Percentiles rank a stretch among this genome's conserved stretches.
Evolutionary conservation across 2,329 filamentous ascomycete genomes (phyloP).

Genomic region (Pestalotiopsis sp.): DNA sequence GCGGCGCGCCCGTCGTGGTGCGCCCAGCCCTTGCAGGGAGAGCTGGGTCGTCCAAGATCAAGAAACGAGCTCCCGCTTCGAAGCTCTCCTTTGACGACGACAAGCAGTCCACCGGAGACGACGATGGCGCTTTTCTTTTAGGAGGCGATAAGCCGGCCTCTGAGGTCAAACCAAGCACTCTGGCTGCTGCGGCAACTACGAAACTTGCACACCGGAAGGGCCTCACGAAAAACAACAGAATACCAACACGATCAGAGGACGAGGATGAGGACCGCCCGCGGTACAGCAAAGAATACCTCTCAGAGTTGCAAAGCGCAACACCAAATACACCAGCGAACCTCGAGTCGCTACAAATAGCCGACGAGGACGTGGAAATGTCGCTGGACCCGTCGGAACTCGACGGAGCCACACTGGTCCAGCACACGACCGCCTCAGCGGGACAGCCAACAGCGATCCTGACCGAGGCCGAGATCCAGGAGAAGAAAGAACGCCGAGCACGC

Average conservation of each 20-base stretch:
- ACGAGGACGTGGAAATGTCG: conserved; percentile 50
- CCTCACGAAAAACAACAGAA: conserved; percentile 45
- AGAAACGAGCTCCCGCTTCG: conserved; percentile 67
- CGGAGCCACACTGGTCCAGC: conserved; percentile 65
- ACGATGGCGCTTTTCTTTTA: conserved; percentile 44
- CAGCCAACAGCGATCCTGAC: conserved; percentile 67
- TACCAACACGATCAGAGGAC: conserved; percentile 58
- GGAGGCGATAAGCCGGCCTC: conserved; percentile 45
- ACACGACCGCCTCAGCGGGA: conserved; percentile 37
- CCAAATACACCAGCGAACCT: conserved; percentile 67
- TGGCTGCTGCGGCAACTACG: conserved; percentile 67
- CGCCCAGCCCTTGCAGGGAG: conserved; percentile 48
- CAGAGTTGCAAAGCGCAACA: conserved; percentile 83
- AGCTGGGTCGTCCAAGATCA: conserved; percentile 58
- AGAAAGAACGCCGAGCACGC: conserved; percentile 85
- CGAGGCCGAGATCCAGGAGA: conserved; percentile 84
- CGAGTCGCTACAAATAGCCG: conserved; percentile 7
- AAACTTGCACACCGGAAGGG: conserved; percentile 65
- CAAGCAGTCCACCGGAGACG: conserved; percentile 55
- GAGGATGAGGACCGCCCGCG: conserved; percentile 69
- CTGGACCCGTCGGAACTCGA: conserved; percentile 64
- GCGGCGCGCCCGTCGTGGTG: conserved; percentile 50
- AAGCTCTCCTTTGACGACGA: conserved; percentile 77
- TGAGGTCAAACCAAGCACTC: conserved; percentile 63
- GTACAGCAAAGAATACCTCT: conserved; percentile 86